Base-by-base conservation (phyloP, 768 basidiomycete species). In the Mycena epipterygia region DNA sequence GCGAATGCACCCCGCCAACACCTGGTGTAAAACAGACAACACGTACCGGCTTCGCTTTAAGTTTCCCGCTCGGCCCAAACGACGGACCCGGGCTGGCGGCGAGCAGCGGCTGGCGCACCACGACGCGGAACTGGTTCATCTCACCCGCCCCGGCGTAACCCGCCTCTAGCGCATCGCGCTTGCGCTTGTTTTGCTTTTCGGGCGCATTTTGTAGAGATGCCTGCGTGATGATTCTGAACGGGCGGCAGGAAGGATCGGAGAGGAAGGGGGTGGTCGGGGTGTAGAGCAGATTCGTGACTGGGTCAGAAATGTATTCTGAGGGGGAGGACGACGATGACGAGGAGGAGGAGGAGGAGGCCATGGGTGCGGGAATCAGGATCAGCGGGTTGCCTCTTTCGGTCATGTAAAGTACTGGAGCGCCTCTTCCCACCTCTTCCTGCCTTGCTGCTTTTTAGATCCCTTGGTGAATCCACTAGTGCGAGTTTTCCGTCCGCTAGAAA, bases 31-130 rank as follows among this genome's bases (percentile, higher is more conserved):
- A 62, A 42, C 14, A 53, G 16, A 52, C 29, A 37, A 23, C n/a
- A 73, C 72, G 48, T 32, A 73, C 72, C 12, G 64, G 60, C 35
- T 73, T 73, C 39, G 65, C 68, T 53, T 67, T 70, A 55, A 67
- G 53, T 49, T 73, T 73, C 19, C 62, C 62, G 27, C 49, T 64
- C 25, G 67, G 56, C 0, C 67, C 66, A 58, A 67, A 61, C 12
- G 58, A 67, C 21, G 66, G 55, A 3, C 27, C 65, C 17, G 48
- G 57, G 3, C 53, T 16, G 0, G 61, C 1, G 1, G 23, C 39
- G 0, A 69, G 35, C 21, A 63, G 30, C 16, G 68, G 68, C 30
- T 63, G 27, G 16, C 57, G 65, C 30, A 60, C 65, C 2, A 41
- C 37, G 16, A 58, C 67, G n/a, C 60, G 59, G 33, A 63, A 63